These are phyloP conservation scores for Trifolium pratense DNA, from an alignment of 306 rosid species.

Conservation along the genomic window DNA sequence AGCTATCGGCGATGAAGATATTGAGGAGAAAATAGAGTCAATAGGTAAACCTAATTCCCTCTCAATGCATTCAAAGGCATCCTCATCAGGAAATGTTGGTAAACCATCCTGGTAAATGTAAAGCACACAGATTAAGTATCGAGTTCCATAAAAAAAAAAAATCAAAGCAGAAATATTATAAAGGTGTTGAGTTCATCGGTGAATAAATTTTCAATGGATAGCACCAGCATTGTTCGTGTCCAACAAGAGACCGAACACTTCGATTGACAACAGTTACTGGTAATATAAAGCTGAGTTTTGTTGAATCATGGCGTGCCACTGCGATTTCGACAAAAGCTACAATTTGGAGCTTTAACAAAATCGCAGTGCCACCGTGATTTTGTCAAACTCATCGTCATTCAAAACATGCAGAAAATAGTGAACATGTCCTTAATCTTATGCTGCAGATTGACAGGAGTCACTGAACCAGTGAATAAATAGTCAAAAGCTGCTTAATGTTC, in stretches of 20 bases:
- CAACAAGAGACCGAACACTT: neutral
- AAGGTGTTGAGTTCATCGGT: neutral
- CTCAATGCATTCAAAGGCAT: slow-evolving; percentile 90
- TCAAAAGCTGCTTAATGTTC: too few species aligned
- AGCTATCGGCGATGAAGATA: slow-evolving; percentile 84
- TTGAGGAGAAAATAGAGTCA: slow-evolving; percentile 70
- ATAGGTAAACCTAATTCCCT: slow-evolving; percentile 72
- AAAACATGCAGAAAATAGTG: neutral
- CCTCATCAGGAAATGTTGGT: slow-evolving; percentile 84
- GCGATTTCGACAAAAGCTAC: neutral
- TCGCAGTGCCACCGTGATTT: neutral
- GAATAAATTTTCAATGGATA: slow-evolving; percentile 5
- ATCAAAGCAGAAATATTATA: too few species aligned
- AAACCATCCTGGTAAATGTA: slow-evolving; percentile 78
- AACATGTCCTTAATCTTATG: neutral
- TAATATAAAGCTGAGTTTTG: neutral
- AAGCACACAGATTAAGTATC: slow-evolving; percentile 43
- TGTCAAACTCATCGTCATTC: neutral
- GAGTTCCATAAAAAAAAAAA: slow-evolving; percentile 20
- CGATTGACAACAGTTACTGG: too few species aligned
- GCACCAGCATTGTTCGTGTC: slow-evolving; percentile 10
- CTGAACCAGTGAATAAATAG: too few species aligned
- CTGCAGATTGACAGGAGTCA: too few species aligned
- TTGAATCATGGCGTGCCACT: neutral
- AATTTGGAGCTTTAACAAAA: neutral